phyloP scores from a whole-genome alignment of 176 grass and related monocot species.

The Triticum turgidum region DNA sequence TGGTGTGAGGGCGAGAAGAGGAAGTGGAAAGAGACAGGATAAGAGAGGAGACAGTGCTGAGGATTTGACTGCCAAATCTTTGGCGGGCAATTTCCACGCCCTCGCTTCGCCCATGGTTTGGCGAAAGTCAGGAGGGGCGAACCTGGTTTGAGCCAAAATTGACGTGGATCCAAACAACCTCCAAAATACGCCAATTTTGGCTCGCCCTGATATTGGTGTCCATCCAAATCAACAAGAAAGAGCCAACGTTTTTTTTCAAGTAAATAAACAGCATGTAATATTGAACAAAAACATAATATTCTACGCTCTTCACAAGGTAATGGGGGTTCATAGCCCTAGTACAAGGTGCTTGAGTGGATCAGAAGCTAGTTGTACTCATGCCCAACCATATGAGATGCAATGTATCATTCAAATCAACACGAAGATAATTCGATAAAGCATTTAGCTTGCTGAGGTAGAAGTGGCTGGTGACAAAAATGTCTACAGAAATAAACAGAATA shows the following conservation, averaged over 20 bases:
- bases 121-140: too few relatives aligned
- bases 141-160: too few relatives aligned
- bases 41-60: too few relatives aligned
- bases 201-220: too few relatives aligned
- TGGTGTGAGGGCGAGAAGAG: too few relatives aligned
- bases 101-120: too few relatives aligned
- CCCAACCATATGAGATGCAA: conserved; percentile 7
- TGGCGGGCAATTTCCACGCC: too few relatives aligned
- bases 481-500: neutral
- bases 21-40: too few relatives aligned
- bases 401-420: neutral
- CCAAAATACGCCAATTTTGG: too few relatives aligned
- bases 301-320: neutral
- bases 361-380: neutral
- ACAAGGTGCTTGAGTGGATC: conserved; percentile 6
- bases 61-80: too few relatives aligned
- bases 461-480: neutral
- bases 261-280: neutral
- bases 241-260: neutral
- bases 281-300: neutral
- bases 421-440: neutral
- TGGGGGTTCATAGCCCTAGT: neutral
- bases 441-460: neutral
- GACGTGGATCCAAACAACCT: too few relatives aligned
- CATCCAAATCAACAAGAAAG: too few relatives aligned